Conservation (phyloP, 768 basidiomycete species). For the Epithele typhae region DNA sequence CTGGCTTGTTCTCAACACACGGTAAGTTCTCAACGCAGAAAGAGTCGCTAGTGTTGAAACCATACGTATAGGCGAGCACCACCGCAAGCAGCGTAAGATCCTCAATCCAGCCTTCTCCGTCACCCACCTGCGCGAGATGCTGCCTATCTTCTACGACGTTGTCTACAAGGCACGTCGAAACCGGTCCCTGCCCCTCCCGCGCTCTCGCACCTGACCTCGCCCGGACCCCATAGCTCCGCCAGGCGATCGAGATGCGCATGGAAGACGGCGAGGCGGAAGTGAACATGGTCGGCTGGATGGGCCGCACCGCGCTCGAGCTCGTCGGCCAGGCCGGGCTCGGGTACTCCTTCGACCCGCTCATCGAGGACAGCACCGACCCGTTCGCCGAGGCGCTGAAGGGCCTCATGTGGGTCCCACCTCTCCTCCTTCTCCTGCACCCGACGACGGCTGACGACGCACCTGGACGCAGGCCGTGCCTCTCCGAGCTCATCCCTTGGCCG, state of each 20-base stretch:
- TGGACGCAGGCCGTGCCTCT: background rate
- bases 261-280: conserved; percentile 6
- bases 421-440: background rate
- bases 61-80: conserved; percentile 22
- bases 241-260: conserved; percentile 11
- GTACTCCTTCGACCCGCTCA: conserved; percentile 32
- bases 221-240: too few relatives aligned
- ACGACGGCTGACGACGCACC: background rate
- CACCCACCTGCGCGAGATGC: conserved; percentile 21
- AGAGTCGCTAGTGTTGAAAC: too few relatives aligned
- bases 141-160: conserved; percentile 24
- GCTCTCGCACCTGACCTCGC: too few relatives aligned
- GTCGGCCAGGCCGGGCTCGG: conserved; percentile 43
- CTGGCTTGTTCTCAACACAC: conserved; percentile 19
- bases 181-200: background rate
- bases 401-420: conserved; percentile 24
- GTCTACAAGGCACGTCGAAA: conserved; percentile 11
- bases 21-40: conserved; percentile 10
- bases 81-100: conserved; percentile 27
- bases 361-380: conserved; percentile 21
- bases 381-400: conserved; percentile 7
- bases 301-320: conserved; percentile 28
- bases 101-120: conserved; percentile 28
- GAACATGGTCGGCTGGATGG: conserved; percentile 23
- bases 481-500: conserved; percentile 13